Conservation (phyloP, 352 stramenopile genomes). For the Elongisporangium undulatum region DNA sequence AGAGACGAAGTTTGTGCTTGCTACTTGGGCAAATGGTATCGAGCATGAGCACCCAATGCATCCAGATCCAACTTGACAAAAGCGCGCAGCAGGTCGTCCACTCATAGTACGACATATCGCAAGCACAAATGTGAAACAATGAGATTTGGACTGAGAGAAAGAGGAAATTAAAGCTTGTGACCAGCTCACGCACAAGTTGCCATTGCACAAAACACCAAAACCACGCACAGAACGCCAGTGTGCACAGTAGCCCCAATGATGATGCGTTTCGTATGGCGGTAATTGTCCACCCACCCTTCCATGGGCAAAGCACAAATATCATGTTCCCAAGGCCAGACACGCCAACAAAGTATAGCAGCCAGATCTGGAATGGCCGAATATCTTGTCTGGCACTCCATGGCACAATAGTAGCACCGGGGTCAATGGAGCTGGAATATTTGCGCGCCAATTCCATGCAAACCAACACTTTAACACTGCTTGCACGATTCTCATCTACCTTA, state of each 20-base stretch:
- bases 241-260: background rate
- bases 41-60: conserved; percentile 12
- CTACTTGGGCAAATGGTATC: conserved; percentile 8
- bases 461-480: background rate
- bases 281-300: background rate
- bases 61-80: conserved; percentile 10
- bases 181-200: conserved; percentile 1
- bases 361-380: background rate
- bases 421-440: background rate
- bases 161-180: conserved; percentile 13
- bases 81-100: background rate
- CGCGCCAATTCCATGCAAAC: background rate
- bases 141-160: conserved; percentile 17
- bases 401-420: background rate
- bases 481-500: background rate
- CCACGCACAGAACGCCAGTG: background rate
- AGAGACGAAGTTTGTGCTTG: background rate
- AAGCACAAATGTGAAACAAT: conserved; percentile 7
- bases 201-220: conserved; percentile 6
- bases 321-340: background rate
- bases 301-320: background rate
- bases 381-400: background rate
- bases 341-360: background rate
- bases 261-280: background rate
- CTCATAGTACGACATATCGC: conserved; percentile 11